A percentile compares a stretch with the other conserved stretches of the same genome.
These are phyloP conservation scores for Tephrocybe sp. DNA, from an alignment of 768 basidiomycete species.

Conservation along the genomic window DNA sequence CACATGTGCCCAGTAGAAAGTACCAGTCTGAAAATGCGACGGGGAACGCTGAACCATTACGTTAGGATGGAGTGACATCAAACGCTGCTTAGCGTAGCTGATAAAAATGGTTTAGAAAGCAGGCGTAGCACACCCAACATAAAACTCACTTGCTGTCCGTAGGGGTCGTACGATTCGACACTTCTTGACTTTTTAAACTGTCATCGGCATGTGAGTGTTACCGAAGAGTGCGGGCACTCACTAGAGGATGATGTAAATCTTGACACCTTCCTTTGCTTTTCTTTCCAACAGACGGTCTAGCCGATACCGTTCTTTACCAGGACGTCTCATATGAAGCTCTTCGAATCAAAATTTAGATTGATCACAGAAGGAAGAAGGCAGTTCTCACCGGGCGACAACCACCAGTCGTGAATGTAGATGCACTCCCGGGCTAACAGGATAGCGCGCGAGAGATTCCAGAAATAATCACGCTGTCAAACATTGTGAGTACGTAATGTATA, in stretches of 20 bases:
- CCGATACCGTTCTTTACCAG: constrained; percentile 80
- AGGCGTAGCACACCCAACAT: neutral
- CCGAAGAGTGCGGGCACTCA: constrained; percentile 34
- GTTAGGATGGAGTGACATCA: constrained; percentile 82
- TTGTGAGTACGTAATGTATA: neutral
- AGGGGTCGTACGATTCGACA: constrained; percentile 92
- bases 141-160: constrained; percentile 82
- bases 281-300: constrained; percentile 83
- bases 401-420: constrained; percentile 99
- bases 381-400: constrained; percentile 80
- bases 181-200: constrained; percentile 70
- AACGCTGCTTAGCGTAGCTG: constrained; percentile 84
- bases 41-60: constrained; percentile 97
- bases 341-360: constrained; percentile 1
- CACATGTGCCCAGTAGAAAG: constrained; percentile 99
- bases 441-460: constrained; percentile 94
- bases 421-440: constrained; percentile 84
- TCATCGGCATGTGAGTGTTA: constrained; percentile 7
- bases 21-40: constrained; percentile 95
- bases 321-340: constrained; percentile 86
- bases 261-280: constrained; percentile 94
- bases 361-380: neutral
- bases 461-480: constrained; percentile 85
- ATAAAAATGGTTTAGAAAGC: constrained; percentile 11
- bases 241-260: constrained; percentile 95